Evolutionary conservation across 306 rosid species (phyloP).

Genomic region (Carpinus viminea): DNA sequence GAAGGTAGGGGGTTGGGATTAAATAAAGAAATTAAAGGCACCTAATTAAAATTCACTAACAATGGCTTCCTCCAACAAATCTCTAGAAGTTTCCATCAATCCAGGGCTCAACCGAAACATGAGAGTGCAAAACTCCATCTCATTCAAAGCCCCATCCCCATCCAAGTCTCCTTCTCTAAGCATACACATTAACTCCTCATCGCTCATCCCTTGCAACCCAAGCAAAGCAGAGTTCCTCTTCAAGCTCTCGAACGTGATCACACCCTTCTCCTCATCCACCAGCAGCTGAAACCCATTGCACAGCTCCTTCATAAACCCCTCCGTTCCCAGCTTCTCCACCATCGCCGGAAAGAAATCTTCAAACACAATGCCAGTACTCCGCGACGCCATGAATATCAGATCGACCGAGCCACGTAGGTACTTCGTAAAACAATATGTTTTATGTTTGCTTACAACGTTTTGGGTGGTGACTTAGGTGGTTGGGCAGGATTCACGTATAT

Average conservation of each 20-base stretch:
- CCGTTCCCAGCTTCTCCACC: slow-evolving; percentile 67
- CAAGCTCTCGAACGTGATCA: slow-evolving; percentile 81
- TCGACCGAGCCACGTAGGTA: neutral
- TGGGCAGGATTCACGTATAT: no score
- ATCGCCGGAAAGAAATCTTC: slow-evolving; percentile 73
- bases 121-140: slow-evolving; percentile 84
- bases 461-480: neutral
- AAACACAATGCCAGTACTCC: slow-evolving; percentile 43
- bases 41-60: slow-evolving; percentile 2
- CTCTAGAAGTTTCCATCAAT: slow-evolving; percentile 61
- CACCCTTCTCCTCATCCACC: slow-evolving; percentile 60
- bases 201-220: slow-evolving; percentile 69
- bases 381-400: slow-evolving; percentile 36
- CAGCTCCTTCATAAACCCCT: slow-evolving; percentile 80
- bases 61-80: slow-evolving; percentile 58
- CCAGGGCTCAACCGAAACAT: slow-evolving; percentile 86
- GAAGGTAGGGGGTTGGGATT: neutral
- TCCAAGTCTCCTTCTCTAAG: slow-evolving; percentile 81
- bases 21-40: neutral
- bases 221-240: slow-evolving; percentile 69
- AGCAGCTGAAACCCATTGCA: slow-evolving; percentile 63
- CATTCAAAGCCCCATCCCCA: slow-evolving; percentile 70
- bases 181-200: slow-evolving; percentile 71
- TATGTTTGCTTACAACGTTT: neutral
- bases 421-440: no score